Evolutionary conservation across 2,329 filamentous ascomycete genomes (phyloP).

Genomic region (Mycosphaerella arachidis): DNA sequence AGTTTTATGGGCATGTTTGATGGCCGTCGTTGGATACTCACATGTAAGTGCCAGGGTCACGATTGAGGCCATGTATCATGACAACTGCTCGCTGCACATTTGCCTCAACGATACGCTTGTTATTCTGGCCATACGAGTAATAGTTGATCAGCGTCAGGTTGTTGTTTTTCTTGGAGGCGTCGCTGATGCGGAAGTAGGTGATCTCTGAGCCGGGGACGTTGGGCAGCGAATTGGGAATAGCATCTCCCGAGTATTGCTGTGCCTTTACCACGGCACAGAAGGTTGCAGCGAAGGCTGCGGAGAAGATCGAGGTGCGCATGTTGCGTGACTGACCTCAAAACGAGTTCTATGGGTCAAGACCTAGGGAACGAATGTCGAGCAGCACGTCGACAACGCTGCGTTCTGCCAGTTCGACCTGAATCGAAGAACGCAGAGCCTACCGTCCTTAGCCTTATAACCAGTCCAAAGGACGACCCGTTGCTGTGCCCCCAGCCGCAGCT

Average conservation of each 20-base stretch:
- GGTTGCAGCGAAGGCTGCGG: neutral
- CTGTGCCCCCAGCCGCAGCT: neutral
- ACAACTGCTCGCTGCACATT: slow-evolving; percentile 34
- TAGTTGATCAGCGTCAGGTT: slow-evolving; percentile 36
- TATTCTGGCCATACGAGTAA: slow-evolving; percentile 25
- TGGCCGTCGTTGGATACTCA: neutral
- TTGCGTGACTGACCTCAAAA: neutral
- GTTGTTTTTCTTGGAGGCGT: slow-evolving; percentile 24
- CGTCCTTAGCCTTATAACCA: neutral
- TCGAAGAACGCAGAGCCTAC: neutral
- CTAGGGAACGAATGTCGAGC: neutral
- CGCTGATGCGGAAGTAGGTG: slow-evolving; percentile 32
- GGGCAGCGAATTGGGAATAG: slow-evolving; percentile 30
- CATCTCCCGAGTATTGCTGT: slow-evolving; percentile 33
- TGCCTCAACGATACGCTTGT: slow-evolving; percentile 23
- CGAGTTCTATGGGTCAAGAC: neutral
- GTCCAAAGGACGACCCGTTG: neutral
- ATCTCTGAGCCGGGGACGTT: slow-evolving; percentile 33
- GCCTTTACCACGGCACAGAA: neutral
- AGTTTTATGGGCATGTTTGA: neutral
- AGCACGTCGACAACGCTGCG: neutral
- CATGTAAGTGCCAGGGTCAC: slow-evolving; percentile 34
- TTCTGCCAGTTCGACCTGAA: neutral
- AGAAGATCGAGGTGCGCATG: neutral
- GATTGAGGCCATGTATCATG: slow-evolving; percentile 34